Evolutionary conservation across 2,329 filamentous ascomycete species (phyloP).

Genomic region (Fusarium liriodendri): DNA sequence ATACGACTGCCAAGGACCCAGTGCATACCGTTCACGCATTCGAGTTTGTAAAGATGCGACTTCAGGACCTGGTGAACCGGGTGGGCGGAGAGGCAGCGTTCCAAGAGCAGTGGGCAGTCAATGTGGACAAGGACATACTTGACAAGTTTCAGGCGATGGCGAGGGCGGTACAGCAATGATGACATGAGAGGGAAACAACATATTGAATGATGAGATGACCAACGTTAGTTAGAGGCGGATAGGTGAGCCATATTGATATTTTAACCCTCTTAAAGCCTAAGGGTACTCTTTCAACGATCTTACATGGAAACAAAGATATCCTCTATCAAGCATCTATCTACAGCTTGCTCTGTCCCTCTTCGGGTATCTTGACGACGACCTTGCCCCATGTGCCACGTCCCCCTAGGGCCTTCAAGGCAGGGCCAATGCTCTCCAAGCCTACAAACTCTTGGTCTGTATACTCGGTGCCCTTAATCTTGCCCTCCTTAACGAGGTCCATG

Average conservation of each 20-base stretch:
- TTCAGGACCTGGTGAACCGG: slow-evolving; percentile 68
- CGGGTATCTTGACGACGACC: slow-evolving; percentile 88
- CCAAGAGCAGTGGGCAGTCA: slow-evolving; percentile 74
- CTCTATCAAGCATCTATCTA: slow-evolving; percentile 42
- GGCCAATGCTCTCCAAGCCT: slow-evolving; percentile 82
- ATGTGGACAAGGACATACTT: slow-evolving; percentile 80
- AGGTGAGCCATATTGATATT: slow-evolving; percentile 6
- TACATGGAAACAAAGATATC: not conserved
- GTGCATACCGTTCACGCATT: slow-evolving; percentile 75
- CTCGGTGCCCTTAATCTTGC: slow-evolving; percentile 84
- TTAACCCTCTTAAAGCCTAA: not conserved
- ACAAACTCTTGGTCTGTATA: slow-evolving; percentile 86
- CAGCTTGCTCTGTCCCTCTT: slow-evolving; percentile 69
- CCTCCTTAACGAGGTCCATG: slow-evolving; percentile 78
- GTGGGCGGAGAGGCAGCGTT: slow-evolving; percentile 75
- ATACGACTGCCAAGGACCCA: slow-evolving; percentile 69
- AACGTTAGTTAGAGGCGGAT: slow-evolving; percentile 20
- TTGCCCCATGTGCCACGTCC: slow-evolving; percentile 93
- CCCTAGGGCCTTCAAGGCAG: slow-evolving; percentile 81
- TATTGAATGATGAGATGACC: slow-evolving; percentile 34
- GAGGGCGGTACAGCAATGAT: slow-evolving; percentile 34
- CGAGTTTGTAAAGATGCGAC: slow-evolving; percentile 70
- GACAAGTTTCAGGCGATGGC: slow-evolving; percentile 64
- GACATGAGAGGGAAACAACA: slow-evolving; percentile 7
- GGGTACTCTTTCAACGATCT: not conserved